Evolutionary conservation across 768 basidiomycete species (phyloP).

Genomic region (Gymnopilus dilepis): DNA sequence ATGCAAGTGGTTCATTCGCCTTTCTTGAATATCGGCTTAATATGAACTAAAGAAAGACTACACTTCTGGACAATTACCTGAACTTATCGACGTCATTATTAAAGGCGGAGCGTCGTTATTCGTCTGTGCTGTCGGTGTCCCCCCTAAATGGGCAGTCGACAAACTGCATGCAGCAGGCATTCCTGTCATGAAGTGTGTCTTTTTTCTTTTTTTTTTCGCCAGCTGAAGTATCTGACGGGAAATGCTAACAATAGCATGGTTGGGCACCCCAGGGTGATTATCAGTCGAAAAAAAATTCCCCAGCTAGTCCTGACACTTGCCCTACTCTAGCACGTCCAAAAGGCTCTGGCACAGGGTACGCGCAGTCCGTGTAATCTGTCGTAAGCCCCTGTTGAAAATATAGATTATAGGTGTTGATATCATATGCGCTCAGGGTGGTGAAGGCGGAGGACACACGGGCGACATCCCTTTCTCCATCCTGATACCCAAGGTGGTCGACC

Average conservation of each 20-base stretch:
- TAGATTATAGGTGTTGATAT: conserved; percentile 73
- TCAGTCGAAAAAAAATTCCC: not conserved
- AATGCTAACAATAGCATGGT: conserved; percentile 64
- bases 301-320: not conserved
- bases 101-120: conserved; percentile 75
- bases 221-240: conserved; percentile 7
- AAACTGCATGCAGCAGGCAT: conserved; percentile 81
- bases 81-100: conserved; percentile 82
- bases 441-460: conserved; percentile 90
- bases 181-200: conserved; percentile 81
- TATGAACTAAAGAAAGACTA: conserved; percentile 62
- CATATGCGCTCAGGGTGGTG: conserved; percentile 87
- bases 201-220: not conserved
- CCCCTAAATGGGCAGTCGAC: conserved; percentile 82
- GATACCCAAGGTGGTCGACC: conserved; percentile 81
- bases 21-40: not conserved
- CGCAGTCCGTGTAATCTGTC: not conserved
- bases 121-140: conserved; percentile 85
- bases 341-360: conserved; percentile 76
- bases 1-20: conserved; percentile 40
- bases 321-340: conserved; percentile 63
- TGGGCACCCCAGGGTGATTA: conserved; percentile 78
- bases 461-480: conserved; percentile 82
- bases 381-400: not conserved
- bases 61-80: conserved; percentile 76